Evolutionary conservation across 768 basidiomycete genomes (phyloP), one percentile per base, ranked within the genome.

Genomic region (Suillus spraguei): DNA sequence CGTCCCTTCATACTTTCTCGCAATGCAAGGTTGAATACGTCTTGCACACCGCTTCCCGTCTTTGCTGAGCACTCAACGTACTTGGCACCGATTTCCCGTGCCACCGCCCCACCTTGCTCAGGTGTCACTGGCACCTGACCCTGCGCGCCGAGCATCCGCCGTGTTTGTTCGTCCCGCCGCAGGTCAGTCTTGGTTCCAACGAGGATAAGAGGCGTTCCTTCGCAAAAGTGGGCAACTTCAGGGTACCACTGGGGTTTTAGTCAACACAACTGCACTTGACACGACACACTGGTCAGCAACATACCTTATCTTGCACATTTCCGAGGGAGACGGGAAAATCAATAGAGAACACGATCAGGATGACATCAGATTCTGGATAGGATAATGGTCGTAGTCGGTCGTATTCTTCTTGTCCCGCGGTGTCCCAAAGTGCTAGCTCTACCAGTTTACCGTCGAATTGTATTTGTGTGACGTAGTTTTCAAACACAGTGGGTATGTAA

Each of bases 351-450:
- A 96, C 94, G 69, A 97, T 92, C 69, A 97, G 89, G 70, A 97
- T 94, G 64, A 94, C 92, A 71, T 94, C 86, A 81, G 88, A 91
- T 76, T 95, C 92, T 22, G 93, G 92, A 69, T 95, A 94, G 74
- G 89, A 91, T 66, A 95, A 81, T 22, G 92, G 92, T 67, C 92
- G 84, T 62, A 95, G 83, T 66, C 92, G 85, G 75, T 96, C 94
- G 77, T 97, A 98, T 79, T 98, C 95, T 78, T 98, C 95, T 75
- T 97, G 95, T 33, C 95, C 95, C 1, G 95, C 95, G 1, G 95
- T 98, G 77, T 98, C 95, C 95, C 97, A 99, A 20, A 99, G 82
- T n/a, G 97, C 97, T 49, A 99, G 85, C 72, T 97, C 94, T 65
- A 99, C 88, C 22, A 92, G 81, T 77, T 95, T 95, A 62, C 90